Evolutionary conservation across 2,329 filamentous ascomycete species (phyloP).

Genomic region (Fusarium incarnatum): DNA sequence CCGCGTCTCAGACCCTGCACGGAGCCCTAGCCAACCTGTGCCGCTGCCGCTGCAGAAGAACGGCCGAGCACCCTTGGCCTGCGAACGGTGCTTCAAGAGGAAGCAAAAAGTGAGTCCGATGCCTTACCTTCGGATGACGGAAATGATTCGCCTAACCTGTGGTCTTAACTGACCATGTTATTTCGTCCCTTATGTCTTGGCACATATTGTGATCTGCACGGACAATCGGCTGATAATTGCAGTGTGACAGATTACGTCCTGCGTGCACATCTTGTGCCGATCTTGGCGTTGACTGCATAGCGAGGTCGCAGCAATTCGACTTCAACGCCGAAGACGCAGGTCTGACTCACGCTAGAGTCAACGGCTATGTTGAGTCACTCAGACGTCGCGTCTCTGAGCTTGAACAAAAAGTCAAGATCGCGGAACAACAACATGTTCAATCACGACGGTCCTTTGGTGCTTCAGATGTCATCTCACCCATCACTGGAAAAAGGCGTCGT

Average conservation of each 20-base stretch:
- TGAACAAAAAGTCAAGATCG: conserved; percentile 15
- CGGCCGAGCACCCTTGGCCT: conserved; percentile 14
- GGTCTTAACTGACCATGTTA: too few species aligned
- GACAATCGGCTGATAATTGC: not conserved
- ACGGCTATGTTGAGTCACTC: conserved; percentile 21
- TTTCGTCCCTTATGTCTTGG: not conserved
- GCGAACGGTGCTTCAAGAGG: conserved; percentile 34
- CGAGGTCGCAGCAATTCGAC: conserved; percentile 27
- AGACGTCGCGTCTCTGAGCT: conserved; percentile 15
- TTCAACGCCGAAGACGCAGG: conserved; percentile 22
- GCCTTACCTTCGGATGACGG: not conserved
- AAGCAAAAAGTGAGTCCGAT: conserved; percentile 24
- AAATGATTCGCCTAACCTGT: not conserved
- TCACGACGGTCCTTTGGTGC: not conserved
- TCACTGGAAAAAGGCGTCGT: not conserved
- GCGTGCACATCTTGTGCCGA: conserved; percentile 23
- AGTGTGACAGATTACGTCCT: conserved; percentile 16
- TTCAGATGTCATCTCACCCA: not conserved
- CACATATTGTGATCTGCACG: not conserved
- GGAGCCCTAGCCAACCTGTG: conserved; percentile 2
- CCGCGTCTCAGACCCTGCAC: conserved; percentile 8
- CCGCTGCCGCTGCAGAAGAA: conserved; percentile 8
- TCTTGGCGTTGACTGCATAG: conserved; percentile 24
- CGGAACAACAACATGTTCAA: conserved; percentile 4
- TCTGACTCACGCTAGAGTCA: conserved; percentile 20